Conservation (phyloP, 768 basidiomycete genomes). For the Tylopilus sp. region DNA sequence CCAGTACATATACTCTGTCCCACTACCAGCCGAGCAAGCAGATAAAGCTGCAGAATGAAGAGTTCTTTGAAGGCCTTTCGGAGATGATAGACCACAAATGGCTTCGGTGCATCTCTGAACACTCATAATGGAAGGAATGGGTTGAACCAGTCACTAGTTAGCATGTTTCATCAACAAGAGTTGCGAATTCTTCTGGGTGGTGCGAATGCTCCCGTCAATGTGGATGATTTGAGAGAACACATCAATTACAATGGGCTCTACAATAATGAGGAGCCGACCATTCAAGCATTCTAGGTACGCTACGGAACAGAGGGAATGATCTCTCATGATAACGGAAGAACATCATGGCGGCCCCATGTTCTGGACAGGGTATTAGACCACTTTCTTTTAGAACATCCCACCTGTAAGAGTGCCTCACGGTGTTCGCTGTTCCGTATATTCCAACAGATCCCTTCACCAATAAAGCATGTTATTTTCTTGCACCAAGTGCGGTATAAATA, state of each 20-base stretch:
- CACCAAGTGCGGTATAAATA: slow-evolving; percentile 32
- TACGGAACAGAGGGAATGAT: no score
- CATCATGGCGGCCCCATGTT: background rate
- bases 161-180: slow-evolving; percentile 98
- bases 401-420: slow-evolving; percentile 5
- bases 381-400: background rate
- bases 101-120: slow-evolving; percentile 51
- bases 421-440: slow-evolving; percentile 4
- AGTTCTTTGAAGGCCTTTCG: slow-evolving; percentile 89
- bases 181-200: slow-evolving; percentile 89
- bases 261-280: slow-evolving; percentile 65
- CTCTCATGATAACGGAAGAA: slow-evolving; percentile 53
- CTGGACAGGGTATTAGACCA: background rate
- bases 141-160: slow-evolving; percentile 28
- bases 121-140: background rate
- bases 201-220: slow-evolving; percentile 77
- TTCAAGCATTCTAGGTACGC: slow-evolving; percentile 71
- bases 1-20: slow-evolving; percentile 85
- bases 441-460: slow-evolving; percentile 17
- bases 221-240: slow-evolving; percentile 74
- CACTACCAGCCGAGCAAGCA: slow-evolving; percentile 87
- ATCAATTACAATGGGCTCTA: slow-evolving; percentile 84
- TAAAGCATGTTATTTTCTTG: slow-evolving; percentile 23
- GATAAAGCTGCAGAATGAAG: slow-evolving; percentile 78
- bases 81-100: slow-evolving; percentile 92